Evolutionary conservation across 2,329 filamentous ascomycete genomes (phyloP), one percentile per base, ranked within the genome.

Genomic region (Geosmithia morbida): DNA sequence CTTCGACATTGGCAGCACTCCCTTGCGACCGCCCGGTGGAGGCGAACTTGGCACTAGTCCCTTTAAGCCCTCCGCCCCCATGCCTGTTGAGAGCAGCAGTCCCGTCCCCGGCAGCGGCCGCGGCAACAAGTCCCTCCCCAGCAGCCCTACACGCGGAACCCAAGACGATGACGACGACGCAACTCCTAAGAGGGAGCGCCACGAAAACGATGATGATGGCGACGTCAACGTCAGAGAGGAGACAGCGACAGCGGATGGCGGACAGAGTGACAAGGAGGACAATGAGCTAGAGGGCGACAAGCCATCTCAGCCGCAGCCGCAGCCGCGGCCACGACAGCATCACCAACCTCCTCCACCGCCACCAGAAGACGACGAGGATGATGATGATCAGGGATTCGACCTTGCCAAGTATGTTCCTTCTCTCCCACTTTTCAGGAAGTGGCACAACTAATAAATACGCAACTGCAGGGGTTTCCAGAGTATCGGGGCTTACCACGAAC

Each of bases 1-100:
- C 62, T 81, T 84, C 41, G 84, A 88, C 53, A 75, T 87, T 50
- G 76, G 77, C 22, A 86, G 80, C 61, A 89, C 85, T 2, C 85
- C 85, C 2, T 67, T 85, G 47, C 69, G 70, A 54, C 64, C 69
- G 14, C 55, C 64, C 3, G 56, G 61, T 0, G 61, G 66, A 7
- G 18, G 14, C 14, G 45, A 46, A 3, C 78, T 75, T 48, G 78
- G 83, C 50, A 59, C 73, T 41, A 82, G 78, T 55, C 79, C 79
- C 2, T 72, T 71, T 7, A 81, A 80, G 57, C 57, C 61, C 16
- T 57, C 62, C 19, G 62, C 62, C 26, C 54, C 54, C 7, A 49
- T 67, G 29, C 68, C 70, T 19, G 65, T 69, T 2, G 66, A 71
- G 37, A 81, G 77, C 59, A 82, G 78, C 56, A 81, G 78, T 52